Percentiles rank a stretch among this genome's conserved stretches.
phyloP scores from a whole-genome alignment of 192 early-diverging fungal genomes.

The Backusella westeae region DNA sequence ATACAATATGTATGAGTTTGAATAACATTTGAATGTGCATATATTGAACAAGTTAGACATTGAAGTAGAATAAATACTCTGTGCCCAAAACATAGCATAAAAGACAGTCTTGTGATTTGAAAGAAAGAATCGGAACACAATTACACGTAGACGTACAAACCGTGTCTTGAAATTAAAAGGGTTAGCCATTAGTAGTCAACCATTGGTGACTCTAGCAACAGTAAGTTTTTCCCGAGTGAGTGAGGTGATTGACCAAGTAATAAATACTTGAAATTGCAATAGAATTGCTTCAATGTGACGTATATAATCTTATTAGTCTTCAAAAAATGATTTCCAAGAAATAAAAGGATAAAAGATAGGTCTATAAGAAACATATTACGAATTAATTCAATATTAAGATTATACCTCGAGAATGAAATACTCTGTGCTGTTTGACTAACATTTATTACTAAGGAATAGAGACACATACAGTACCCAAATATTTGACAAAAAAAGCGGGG shows the following conservation, averaged over 20 bases:
- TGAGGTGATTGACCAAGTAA: background rate
- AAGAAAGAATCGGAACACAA: background rate
- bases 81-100: background rate
- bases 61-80: background rate
- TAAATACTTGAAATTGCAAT: too few species aligned
- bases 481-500: background rate
- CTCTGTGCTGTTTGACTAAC: too few species aligned
- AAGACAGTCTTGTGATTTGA: background rate
- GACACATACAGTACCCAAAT: background rate
- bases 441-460: too few species aligned
- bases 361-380: too few species aligned
- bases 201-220: background rate
- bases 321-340: too few species aligned
- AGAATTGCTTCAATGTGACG: too few species aligned
- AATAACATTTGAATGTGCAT: background rate
- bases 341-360: too few species aligned
- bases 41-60: background rate
- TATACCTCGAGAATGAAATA: too few species aligned
- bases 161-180: background rate
- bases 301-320: too few species aligned
- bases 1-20: background rate
- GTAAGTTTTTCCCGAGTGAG: background rate
- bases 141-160: background rate
- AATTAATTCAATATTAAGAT: too few species aligned
- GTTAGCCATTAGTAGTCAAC: background rate